phyloP scores from a whole-genome alignment of 768 basidiomycete species.

The Zangia roseola region DNA sequence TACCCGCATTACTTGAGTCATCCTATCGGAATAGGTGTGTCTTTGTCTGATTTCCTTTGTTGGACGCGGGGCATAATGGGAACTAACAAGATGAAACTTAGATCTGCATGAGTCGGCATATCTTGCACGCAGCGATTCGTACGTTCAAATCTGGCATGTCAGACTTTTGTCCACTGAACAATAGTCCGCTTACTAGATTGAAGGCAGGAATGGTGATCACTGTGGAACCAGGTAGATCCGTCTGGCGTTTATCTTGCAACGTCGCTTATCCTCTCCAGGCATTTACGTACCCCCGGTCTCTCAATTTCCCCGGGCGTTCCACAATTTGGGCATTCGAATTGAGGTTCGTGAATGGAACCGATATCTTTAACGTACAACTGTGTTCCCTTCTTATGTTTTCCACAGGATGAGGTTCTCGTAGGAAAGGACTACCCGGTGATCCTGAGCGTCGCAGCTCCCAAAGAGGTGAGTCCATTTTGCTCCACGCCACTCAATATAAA shows the following conservation, averaged over 20 bases:
- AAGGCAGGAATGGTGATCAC: slow-evolving; percentile 89
- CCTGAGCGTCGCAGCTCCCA: slow-evolving; percentile 72
- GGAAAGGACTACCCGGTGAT: slow-evolving; percentile 60
- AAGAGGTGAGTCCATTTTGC: slow-evolving; percentile 56
- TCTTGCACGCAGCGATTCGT: slow-evolving; percentile 55
- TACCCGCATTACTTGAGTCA: slow-evolving; percentile 95
- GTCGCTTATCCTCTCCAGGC: slow-evolving; percentile 40
- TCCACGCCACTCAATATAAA: slow-evolving; percentile 1
- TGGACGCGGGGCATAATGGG: not conserved
- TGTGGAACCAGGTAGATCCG: slow-evolving; percentile 72
- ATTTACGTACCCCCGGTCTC: slow-evolving; percentile 84
- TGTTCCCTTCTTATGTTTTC: slow-evolving; percentile 7
- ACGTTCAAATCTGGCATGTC: slow-evolving; percentile 25
- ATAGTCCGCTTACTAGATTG: slow-evolving; percentile 43
- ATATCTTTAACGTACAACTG: not conserved
- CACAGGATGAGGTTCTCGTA: slow-evolving; percentile 71
- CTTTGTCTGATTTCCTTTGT: not conserved
- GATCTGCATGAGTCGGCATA: slow-evolving; percentile 87
- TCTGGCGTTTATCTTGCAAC: not conserved
- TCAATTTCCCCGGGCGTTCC: slow-evolving; percentile 83
- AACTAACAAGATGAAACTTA: slow-evolving; percentile 29
- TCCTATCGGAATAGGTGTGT: slow-evolving; percentile 83
- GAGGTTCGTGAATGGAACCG: slow-evolving; percentile 49
- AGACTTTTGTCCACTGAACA: slow-evolving; percentile 3
- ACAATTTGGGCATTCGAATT: slow-evolving; percentile 89